phyloP scores from a whole-genome alignment of 2,329 filamentous ascomycete species.

The Phyllosticta ampelicida region DNA sequence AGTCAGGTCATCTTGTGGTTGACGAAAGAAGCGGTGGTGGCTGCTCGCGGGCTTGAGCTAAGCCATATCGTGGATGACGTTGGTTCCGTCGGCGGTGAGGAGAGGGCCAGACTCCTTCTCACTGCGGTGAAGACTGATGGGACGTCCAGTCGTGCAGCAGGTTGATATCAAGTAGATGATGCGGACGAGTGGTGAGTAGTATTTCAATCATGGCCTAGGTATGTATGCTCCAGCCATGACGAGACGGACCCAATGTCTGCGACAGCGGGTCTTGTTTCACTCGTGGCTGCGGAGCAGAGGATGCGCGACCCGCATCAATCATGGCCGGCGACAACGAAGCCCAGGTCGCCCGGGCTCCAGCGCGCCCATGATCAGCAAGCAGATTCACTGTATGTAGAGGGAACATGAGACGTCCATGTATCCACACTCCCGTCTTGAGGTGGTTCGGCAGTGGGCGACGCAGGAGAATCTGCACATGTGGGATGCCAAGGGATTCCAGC shows the following conservation, averaged over 20 bases:
- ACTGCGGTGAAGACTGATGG: too few relatives aligned
- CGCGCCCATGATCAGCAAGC: slow-evolving; percentile 3
- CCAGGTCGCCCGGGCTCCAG: slow-evolving; percentile 6
- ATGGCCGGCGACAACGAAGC: slow-evolving; percentile 1
- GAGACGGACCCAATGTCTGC: slow-evolving; percentile 3
- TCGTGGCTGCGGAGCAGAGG: slow-evolving; percentile 6
- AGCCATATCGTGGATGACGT: background rate
- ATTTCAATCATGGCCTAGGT: too few relatives aligned
- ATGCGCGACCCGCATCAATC: slow-evolving; percentile 10
- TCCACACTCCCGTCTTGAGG: too few relatives aligned
- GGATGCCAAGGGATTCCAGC: too few relatives aligned
- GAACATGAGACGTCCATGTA: background rate
- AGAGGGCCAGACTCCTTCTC: too few relatives aligned
- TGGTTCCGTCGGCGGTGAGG: background rate
- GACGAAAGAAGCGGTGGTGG: background rate
- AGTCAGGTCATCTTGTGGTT: background rate
- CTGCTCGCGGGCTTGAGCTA: background rate
- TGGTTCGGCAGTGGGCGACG: too few relatives aligned
- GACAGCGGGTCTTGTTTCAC: slow-evolving; percentile 10
- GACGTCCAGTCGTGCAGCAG: too few relatives aligned
- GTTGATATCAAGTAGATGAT: too few relatives aligned
- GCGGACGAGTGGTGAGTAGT: too few relatives aligned
- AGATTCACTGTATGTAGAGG: background rate
- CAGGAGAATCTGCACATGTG: too few relatives aligned
- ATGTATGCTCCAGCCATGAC: slow-evolving; percentile 1